Base-by-base conservation (phyloP, 345 rosid species). In the Eucalyptus microcorys region DNA sequence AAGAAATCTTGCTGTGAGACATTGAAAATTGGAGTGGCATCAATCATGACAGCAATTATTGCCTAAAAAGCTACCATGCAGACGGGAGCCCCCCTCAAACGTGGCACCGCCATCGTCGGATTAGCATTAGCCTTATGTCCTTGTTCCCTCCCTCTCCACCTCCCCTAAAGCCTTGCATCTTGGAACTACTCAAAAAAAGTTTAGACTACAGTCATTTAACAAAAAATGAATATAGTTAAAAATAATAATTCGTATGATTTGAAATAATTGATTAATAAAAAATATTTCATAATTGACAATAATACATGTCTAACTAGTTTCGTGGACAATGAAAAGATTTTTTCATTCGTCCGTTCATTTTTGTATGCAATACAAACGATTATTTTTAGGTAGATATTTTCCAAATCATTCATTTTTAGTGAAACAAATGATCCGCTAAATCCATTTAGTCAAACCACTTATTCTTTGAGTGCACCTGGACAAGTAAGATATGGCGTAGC, bases 21-120 rank as follows among this genome's bases (percentile, higher is more conserved):
- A 43, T 21, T 34, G 40, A 79, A 81, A 53, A 26, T 15, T 43
- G 89, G 49, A 86, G 32, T 40, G 68, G 66, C 40, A 42, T 87
- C 89, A 91, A 91, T 92, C 90, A 85, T 84, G 87, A 47, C 27
- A 50, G 88, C 91, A 92, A 89, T 92, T 90, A 92, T 90, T 91
- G 92, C 90, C 76, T 6, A 11, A 91, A 90, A 91, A 90, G 92
- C 92, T 89, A 89, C 89, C 90, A 52, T 89, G 91, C 89, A 89
- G 68, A 68, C n/a, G 40, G 53, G 57, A 48, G 64, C 49, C 87
- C 83, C 26, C 10, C 32, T 85, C 80, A 49, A 26, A 57, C 32
- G 81, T 55, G 83, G n/a, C 81, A 40, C 55, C 43, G 21, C 50
- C 81, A 76, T 40, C 83, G 83, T 76, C 27, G 83, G 57, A 11